Evolutionary conservation across 1,284 basidiomycete species (phyloP), one percentile per base, ranked within the genome.

Genomic region (Microbotryum intermedium): DNA sequence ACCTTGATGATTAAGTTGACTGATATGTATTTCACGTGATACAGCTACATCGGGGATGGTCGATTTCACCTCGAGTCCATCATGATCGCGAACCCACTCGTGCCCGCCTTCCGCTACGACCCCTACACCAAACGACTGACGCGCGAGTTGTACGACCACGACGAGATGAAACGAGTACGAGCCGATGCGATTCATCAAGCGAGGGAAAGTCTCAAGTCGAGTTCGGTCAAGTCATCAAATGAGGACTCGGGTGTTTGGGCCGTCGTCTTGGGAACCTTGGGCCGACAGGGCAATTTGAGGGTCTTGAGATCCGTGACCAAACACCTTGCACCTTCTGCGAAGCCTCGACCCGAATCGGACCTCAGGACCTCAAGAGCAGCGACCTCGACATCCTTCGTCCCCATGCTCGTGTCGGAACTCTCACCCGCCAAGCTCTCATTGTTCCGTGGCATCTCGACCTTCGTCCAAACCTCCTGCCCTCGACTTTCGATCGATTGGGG

Each of bases 41-140:
- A 21, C 70, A 92, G 90, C 70, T 99, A 98, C 74, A 83, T 99
- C 30, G 95, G 95, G 25, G 95, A 99, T 72, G 95, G 95, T 21
- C 85, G 95, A 16, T 99, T 99, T 78, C 95, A 98, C 73, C 82
- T 98, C 20, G 95, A 99, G 75, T 88, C 89, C 16, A 93, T 97
- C 74, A 99, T 98, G 95, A 97, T 99, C 62, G 91, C 91, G 30
- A 99, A 99, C 74, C 95, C 95, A 0, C 77, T 81, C n/a, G 82
- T 97, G 25, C 91, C 94, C 13, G 93, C 95, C 0, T 98, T 97
- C 79, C 84, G 95, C 30, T 99, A 97, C 76, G 95, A 98, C 72
- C 95, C 95, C 6, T 99, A 98, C 75, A 91, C 90, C 34, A 98
- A 98, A 75, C 93, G 93, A 71, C 81, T 99, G 59, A 97, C 94